Base-by-base conservation (phyloP, 441 rosid species). In the Rhodomyrtus psidioides region DNA sequence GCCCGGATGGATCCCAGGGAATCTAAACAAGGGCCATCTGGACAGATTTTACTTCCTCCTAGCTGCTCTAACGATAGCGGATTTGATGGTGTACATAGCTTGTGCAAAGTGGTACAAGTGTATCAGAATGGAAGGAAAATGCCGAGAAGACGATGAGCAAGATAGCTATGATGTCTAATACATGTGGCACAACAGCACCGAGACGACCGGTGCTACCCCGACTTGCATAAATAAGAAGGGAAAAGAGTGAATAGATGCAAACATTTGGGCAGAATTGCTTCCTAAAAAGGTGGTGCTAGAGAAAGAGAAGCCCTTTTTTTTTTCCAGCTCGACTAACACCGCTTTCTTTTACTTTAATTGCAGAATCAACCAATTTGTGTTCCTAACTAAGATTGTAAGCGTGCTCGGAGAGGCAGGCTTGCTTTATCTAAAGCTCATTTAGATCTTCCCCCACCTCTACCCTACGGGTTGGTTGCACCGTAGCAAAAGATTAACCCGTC, bases 1-100 rank as follows among this genome's bases (percentile, higher is more conserved):
- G 96, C 96, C 98, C 0, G 99, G 99, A 84, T 96, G 99, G 99
- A 95, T 98, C 54, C 98, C 99, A 0, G 94, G 98, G 82, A 94
- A 98, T 88, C 95, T 98, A 53, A 98, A 98, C 96, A 94, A 83
- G 87, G 99, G 99, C 83, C 99, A 98, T 89, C 90, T 98, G 12
- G 99, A 98, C 87, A 90, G 99, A 87, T 98, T 98, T 86, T 98
- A 93, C 91, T 98, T 98, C 93, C 95, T 98, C 60, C 86, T 98
- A 27, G 99, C 99, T 24, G 95, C 88, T 14, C 89, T 98, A 75
- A 98, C 99, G 16, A 83, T 91, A 26, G 30, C 91, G 15, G 98
- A 98, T 91, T 88, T 98, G 34, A 90, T 89, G 60, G 87, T 95
- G 60, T 98, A 98, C 85, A 54, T 95, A 53, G 91, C 86, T 27